A percentile compares a stretch with the other conserved stretches of the same genome.
phyloP scores from a whole-genome alignment of 148 eudicot genomes.

The Heliamphora exappendiculata region DNA sequence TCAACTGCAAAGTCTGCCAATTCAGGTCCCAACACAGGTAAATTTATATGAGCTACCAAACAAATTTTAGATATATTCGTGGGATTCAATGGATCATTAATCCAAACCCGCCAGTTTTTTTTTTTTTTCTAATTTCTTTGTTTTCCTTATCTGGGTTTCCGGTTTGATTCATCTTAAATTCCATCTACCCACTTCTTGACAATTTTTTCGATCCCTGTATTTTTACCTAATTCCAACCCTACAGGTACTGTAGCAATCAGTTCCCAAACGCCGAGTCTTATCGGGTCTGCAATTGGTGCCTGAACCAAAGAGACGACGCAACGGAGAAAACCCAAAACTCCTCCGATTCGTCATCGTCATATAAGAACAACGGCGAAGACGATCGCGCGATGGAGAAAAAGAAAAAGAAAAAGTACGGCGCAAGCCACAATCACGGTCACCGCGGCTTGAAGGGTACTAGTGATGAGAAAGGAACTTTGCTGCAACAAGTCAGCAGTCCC shows the following conservation, averaged over 20 bases:
- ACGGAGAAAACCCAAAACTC: slow-evolving; percentile 14
- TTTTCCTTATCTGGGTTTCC: slow-evolving; percentile 1
- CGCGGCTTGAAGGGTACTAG: slow-evolving; percentile 11
- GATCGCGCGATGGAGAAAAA: slow-evolving; percentile 14
- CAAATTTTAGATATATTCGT: background rate
- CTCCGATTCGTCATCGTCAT: slow-evolving; percentile 31
- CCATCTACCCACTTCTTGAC: background rate
- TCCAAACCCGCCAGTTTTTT: too few relatives aligned
- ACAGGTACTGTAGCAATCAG: slow-evolving; percentile 78
- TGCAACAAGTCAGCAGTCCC: slow-evolving; percentile 25
- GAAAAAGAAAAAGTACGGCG: background rate
- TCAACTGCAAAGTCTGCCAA: slow-evolving; percentile 62
- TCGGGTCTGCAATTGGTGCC: slow-evolving; percentile 77
- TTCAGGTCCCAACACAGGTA: slow-evolving; percentile 85
- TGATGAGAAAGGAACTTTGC: slow-evolving; percentile 14
- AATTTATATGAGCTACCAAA: background rate
- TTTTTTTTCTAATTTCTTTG: background rate
- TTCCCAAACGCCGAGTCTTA: slow-evolving; percentile 69
- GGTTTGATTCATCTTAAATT: background rate
- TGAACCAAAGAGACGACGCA: slow-evolving; percentile 30
- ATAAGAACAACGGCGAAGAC: slow-evolving; percentile 16
- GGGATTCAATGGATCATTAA: background rate
- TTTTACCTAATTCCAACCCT: background rate
- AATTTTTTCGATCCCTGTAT: too few relatives aligned
- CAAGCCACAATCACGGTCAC: background rate